Conservation (phyloP, 352 stramenopile genomes). For the Aphanomyces euteiches region DNA sequence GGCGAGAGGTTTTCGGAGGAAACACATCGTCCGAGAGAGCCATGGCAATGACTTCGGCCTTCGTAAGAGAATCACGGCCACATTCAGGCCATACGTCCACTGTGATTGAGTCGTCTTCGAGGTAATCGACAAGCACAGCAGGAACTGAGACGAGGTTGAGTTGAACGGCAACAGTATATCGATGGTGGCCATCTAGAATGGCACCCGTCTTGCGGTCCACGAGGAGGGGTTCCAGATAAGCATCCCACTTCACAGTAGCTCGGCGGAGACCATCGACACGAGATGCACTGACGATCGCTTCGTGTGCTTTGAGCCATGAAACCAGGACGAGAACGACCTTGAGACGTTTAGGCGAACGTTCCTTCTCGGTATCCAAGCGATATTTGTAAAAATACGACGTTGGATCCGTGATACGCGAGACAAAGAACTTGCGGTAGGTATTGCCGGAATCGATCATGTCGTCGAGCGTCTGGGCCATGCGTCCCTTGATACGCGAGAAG, state of each 20-base stretch:
- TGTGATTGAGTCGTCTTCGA: constrained; percentile 77
- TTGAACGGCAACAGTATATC: constrained; percentile 73
- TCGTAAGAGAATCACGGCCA: constrained; percentile 73
- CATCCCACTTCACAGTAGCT: constrained; percentile 69
- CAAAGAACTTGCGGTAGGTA: constrained; percentile 59
- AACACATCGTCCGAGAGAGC: constrained; percentile 78
- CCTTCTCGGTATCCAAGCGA: constrained; percentile 65
- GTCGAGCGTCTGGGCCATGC: constrained; percentile 58
- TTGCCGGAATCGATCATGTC: constrained; percentile 70
- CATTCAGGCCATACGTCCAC: constrained; percentile 85
- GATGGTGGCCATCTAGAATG: constrained; percentile 81
- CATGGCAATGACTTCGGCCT: constrained; percentile 80
- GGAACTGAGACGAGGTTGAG: constrained; percentile 64
- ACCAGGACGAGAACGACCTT: constrained; percentile 55
- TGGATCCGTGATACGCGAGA: constrained; percentile 78
- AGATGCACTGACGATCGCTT: constrained; percentile 82
- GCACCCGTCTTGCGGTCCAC: constrained; percentile 66
- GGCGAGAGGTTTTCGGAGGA: constrained; percentile 81
- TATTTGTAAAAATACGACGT: constrained; percentile 90
- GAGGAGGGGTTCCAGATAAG: constrained; percentile 80
- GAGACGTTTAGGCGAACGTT: constrained; percentile 63
- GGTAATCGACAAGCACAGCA: constrained; percentile 76
- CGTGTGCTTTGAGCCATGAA: constrained; percentile 75
- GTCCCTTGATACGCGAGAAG: constrained; percentile 62
- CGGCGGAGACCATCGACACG: constrained; percentile 74